A percentile compares a stretch with the other conserved stretches of the same genome.
Conservation (phyloP, 2,329 filamentous ascomycete species). For the Penicillium hordei region DNA sequence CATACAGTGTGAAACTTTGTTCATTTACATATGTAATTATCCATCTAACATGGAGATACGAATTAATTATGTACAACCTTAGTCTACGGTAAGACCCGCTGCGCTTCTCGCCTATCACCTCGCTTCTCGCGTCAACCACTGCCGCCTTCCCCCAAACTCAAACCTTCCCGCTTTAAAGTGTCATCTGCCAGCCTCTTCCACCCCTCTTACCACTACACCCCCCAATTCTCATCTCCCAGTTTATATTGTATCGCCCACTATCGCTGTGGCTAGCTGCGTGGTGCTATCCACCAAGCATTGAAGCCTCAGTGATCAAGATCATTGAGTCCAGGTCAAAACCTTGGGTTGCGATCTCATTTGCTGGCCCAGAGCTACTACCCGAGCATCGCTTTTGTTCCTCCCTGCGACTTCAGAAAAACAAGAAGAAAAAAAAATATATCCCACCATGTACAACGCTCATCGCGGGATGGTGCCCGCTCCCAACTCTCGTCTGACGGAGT, state of each 20-base stretch:
- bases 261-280: conserved; percentile 26
- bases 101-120: conserved; percentile 31
- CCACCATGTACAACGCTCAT: conserved; percentile 79
- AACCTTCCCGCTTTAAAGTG: conserved; percentile 23
- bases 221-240: conserved; percentile 5
- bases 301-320: conserved; percentile 20
- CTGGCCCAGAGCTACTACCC: background rate
- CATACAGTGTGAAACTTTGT: too few species aligned
- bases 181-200: conserved; percentile 25
- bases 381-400: background rate
- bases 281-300: conserved; percentile 27
- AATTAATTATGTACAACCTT: background rate
- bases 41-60: background rate
- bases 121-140: conserved; percentile 39
- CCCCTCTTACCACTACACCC: conserved; percentile 12
- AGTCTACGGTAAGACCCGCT: background rate
- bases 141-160: conserved; percentile 28
- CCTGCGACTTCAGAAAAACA: background rate
- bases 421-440: background rate
- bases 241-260: conserved; percentile 6
- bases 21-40: too few species aligned
- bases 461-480: conserved; percentile 75
- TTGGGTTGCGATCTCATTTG: conserved; percentile 3
- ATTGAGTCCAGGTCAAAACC: conserved; percentile 9
- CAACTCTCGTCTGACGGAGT: conserved; percentile 76